Conservation (phyloP, 2,329 filamentous ascomycete species). For the Verticillium tricorpus region DNA sequence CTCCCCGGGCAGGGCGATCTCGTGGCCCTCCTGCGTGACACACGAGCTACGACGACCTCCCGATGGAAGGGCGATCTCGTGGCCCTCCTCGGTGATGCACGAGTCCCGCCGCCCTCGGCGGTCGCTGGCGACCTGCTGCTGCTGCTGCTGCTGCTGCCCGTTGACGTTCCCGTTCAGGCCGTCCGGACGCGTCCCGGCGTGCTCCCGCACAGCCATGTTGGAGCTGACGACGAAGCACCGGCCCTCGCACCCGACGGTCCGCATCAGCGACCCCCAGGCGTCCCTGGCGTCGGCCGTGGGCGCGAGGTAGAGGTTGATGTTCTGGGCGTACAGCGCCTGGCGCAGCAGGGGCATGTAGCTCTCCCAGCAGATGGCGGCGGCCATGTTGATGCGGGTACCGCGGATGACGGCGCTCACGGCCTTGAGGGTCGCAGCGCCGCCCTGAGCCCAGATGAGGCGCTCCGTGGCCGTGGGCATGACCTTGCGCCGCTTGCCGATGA, state of each 20-base stretch:
- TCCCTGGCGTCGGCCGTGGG: conserved; percentile 84
- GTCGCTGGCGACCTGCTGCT: conserved; percentile 16
- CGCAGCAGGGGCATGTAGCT: conserved; percentile 91
- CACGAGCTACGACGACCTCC: not conserved
- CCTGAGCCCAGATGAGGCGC: conserved; percentile 84
- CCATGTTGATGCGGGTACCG: conserved; percentile 74
- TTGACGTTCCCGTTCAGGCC: not conserved
- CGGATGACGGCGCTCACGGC: conserved; percentile 77
- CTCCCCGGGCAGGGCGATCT: conserved; percentile 7
- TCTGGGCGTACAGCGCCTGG: conserved; percentile 80
- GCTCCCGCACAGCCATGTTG: conserved; percentile 68
- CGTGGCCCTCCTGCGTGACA: conserved; percentile 3
- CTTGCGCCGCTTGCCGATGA: conserved; percentile 83
- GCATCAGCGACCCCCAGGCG: conserved; percentile 78
- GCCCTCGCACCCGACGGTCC: conserved; percentile 76
- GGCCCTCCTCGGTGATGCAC: conserved; percentile 39
- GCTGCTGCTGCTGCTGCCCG: conserved; percentile 31
- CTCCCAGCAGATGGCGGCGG: conserved; percentile 92
- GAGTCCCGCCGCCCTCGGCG: conserved; percentile 28
- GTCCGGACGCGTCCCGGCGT: not conserved
- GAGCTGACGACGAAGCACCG: conserved; percentile 80
- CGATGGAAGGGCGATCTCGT: conserved; percentile 40
- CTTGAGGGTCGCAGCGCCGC: conserved; percentile 70
- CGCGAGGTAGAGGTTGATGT: conserved; percentile 86
- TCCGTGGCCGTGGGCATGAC: conserved; percentile 88